These are phyloP conservation scores for Kandelia obovata DNA, from an alignment of 345 rosid genomes.

Conservation along the genomic window DNA sequence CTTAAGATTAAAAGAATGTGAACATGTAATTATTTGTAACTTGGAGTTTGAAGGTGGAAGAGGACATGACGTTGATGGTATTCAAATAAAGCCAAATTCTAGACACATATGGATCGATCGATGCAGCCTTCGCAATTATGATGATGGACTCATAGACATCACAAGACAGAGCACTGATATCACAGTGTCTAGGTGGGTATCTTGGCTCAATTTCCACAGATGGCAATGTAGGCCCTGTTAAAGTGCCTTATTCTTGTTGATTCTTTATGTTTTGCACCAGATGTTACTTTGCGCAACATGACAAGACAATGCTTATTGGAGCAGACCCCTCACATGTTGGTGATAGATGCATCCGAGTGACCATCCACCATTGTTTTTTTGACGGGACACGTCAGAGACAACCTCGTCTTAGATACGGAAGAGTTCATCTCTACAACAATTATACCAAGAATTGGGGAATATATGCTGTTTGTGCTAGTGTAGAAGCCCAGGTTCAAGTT, in stretches of 20 bases:
- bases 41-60: slow-evolving; percentile 84
- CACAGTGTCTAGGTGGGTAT: slow-evolving; percentile 70
- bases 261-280: slow-evolving; percentile 34
- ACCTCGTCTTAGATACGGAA: slow-evolving; percentile 88
- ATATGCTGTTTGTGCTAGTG: slow-evolving; percentile 92
- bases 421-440: slow-evolving; percentile 82
- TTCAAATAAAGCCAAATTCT: slow-evolving; percentile 93
- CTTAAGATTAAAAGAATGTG: slow-evolving; percentile 74
- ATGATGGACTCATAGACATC: slow-evolving; percentile 93
- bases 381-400: slow-evolving; percentile 84
- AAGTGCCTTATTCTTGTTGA: background rate
- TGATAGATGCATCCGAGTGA: slow-evolving; percentile 85
- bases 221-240: background rate
- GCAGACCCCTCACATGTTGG: slow-evolving; percentile 69
- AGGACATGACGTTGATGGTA: slow-evolving; percentile 79
- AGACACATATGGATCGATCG: slow-evolving; percentile 89
- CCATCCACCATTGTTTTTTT: slow-evolving; percentile 96
- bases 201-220: background rate
- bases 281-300: slow-evolving; percentile 77
- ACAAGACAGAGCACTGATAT: slow-evolving; percentile 94
- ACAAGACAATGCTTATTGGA: slow-evolving; percentile 88
- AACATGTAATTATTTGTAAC: slow-evolving; percentile 80
- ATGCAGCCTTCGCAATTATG: slow-evolving; percentile 78
- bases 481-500: slow-evolving; percentile 63
- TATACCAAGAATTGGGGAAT: slow-evolving; percentile 87